These are phyloP conservation scores for Phytophthora idaei DNA, from an alignment of 352 stramenopile genomes.

Conservation along the genomic window DNA sequence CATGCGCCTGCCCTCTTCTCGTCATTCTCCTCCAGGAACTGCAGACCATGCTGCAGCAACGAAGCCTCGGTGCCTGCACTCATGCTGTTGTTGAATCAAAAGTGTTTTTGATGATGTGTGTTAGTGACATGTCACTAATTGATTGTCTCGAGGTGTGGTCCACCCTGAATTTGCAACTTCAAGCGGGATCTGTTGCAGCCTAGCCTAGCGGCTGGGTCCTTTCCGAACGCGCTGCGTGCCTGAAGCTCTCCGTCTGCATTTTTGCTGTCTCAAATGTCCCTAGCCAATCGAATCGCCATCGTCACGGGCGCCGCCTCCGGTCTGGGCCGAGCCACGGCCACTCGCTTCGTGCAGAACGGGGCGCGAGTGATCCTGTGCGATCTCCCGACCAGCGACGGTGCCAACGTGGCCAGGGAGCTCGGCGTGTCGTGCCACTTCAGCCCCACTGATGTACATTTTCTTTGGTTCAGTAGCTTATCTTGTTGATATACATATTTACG, in stretches of 20 bases:
- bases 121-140: conserved; percentile 27
- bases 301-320: conserved; percentile 94
- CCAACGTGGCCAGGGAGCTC: conserved; percentile 77
- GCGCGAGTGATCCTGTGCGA: conserved; percentile 94
- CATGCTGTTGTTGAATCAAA: conserved; percentile 18
- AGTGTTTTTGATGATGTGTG: conserved; percentile 21
- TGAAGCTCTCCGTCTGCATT: neutral
- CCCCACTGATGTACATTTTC: conserved; percentile 61
- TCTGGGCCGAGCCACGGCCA: conserved; percentile 93
- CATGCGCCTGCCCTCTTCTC: conserved; percentile 46
- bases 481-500: neutral
- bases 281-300: conserved; percentile 81
- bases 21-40: conserved; percentile 61
- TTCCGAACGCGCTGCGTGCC: neutral
- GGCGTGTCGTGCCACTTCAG: conserved; percentile 84
- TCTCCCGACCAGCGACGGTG: conserved; percentile 82
- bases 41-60: conserved; percentile 51
- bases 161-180: conserved; percentile 29
- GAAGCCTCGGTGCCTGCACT: conserved; percentile 23
- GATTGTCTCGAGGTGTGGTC: conserved; percentile 5
- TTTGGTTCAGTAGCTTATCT: neutral
- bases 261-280: conserved; percentile 41
- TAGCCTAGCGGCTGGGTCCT: neutral
- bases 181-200: conserved; percentile 13
- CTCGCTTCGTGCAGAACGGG: conserved; percentile 88